Evolutionary conservation across 805 yeast species (phyloP).

Genomic region (Wickerhamomyces alni): DNA sequence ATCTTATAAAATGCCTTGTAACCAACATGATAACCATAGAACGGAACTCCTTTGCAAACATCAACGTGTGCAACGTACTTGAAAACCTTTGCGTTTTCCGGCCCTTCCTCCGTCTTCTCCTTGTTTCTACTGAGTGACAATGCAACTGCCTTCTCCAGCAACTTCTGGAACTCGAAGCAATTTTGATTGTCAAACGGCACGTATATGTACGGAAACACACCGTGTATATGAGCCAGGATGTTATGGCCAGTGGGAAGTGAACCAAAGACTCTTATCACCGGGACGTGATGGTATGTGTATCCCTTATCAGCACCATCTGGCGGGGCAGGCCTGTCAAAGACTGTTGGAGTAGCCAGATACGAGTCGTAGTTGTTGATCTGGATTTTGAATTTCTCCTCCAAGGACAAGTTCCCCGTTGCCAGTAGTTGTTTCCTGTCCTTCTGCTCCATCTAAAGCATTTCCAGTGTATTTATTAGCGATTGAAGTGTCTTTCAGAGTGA

Average conservation of each 20-base stretch:
- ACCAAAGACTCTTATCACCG: constrained; percentile 77
- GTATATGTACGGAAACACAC: constrained; percentile 76
- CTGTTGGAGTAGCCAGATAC: constrained; percentile 53
- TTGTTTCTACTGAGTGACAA: constrained; percentile 30
- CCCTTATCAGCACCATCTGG: constrained; percentile 19
- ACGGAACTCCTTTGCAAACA: constrained; percentile 68
- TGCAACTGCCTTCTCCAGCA: constrained; percentile 38
- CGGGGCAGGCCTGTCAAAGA: constrained; percentile 38
- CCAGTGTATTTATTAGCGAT: not conserved
- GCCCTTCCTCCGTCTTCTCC: constrained; percentile 1
- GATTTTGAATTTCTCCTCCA: constrained; percentile 22
- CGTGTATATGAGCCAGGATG: constrained; percentile 70
- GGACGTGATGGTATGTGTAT: constrained; percentile 44
- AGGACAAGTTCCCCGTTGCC: not conserved
- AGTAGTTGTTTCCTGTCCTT: constrained; percentile 1
- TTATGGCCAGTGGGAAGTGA: constrained; percentile 54
- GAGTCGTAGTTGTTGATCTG: constrained; percentile 62
- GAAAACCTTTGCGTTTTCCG: constrained; percentile 12
- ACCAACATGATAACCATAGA: constrained; percentile 78
- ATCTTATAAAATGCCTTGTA: constrained; percentile 64
- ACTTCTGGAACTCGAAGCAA: constrained; percentile 32
- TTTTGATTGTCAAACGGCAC: constrained; percentile 50
- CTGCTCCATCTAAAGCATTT: constrained; percentile 2
- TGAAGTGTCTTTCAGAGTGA: not conserved
- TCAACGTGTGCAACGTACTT: constrained; percentile 54